A percentile compares a stretch with the other conserved stretches of the same genome.
Conservation (phyloP, 139 green algal species). For the Asterochloris erici region DNA sequence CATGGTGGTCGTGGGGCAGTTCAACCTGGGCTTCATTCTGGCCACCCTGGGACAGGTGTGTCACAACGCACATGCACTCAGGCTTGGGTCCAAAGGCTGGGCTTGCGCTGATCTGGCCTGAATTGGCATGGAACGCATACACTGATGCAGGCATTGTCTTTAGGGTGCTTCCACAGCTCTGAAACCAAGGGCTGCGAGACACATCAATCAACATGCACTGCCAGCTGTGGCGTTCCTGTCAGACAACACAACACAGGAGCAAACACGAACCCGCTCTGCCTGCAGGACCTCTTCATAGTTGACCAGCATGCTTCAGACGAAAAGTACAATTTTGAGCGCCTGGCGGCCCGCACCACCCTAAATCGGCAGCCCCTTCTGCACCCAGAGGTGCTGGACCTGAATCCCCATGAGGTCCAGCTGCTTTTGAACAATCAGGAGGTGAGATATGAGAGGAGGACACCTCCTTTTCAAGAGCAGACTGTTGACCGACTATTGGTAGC, state of each 20-base stretch:
- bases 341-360: constrained; percentile 47
- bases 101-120: no score
- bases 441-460: background rate
- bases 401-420: constrained; percentile 49
- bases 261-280: no score
- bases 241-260: no score
- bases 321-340: constrained; percentile 93
- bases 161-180: no score
- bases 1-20: constrained; percentile 81
- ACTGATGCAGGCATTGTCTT: no score
- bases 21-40: constrained; percentile 99
- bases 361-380: constrained; percentile 82
- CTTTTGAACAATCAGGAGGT: constrained; percentile 25
- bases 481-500: background rate
- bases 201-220: no score
- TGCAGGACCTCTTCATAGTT: constrained; percentile 91
- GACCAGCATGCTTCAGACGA: constrained; percentile 95
- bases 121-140: no score
- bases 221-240: no score
- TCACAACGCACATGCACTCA: no score
- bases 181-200: no score
- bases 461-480: background rate
- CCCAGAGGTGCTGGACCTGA: constrained; percentile 54
- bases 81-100: no score
- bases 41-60: constrained; percentile 36